Percentiles rank a stretch among this genome's conserved stretches.
phyloP scores from a whole-genome alignment of 1,284 basidiomycete species.

The Papiliotrema laurentii region DNA sequence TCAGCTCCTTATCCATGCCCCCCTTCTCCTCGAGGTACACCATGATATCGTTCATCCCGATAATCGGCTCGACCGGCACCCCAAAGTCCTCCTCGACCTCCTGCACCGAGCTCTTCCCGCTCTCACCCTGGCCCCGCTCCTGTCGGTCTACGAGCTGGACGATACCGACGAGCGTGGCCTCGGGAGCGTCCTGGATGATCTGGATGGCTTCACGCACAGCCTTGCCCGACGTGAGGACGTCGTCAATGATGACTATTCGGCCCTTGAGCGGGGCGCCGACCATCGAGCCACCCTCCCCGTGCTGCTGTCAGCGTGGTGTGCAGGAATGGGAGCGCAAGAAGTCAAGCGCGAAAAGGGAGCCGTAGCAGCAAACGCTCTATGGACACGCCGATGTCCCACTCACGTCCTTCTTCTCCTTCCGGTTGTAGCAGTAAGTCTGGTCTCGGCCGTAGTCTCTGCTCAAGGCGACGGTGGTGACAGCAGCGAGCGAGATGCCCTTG shows the following conservation, averaged over 20 bases:
- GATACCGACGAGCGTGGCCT: slow-evolving; percentile 82
- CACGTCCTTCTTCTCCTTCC: slow-evolving; percentile 86
- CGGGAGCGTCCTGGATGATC: slow-evolving; percentile 59
- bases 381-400: slow-evolving; percentile 12
- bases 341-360: too few species aligned
- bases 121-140: slow-evolving; percentile 65
- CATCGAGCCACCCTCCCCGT: slow-evolving; percentile 92
- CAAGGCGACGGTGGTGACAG: slow-evolving; percentile 76
- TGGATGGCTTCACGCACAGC: slow-evolving; percentile 78
- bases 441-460: slow-evolving; percentile 61
- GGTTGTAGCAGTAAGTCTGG: slow-evolving; percentile 83
- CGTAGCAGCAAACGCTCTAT: not conserved
- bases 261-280: slow-evolving; percentile 80
- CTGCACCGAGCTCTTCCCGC: slow-evolving; percentile 63
- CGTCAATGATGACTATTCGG: slow-evolving; percentile 86
- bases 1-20: slow-evolving; percentile 60
- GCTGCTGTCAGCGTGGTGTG: slow-evolving; percentile 41
- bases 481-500: slow-evolving; percentile 94
- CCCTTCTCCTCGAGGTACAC: slow-evolving; percentile 69
- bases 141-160: slow-evolving; percentile 85
- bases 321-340: too few species aligned
- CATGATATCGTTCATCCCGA: slow-evolving; percentile 80
- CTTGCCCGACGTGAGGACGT: slow-evolving; percentile 96
- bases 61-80: slow-evolving; percentile 67
- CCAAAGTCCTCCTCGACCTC: slow-evolving; percentile 75